Evolutionary conservation across 352 stramenopile genomes (phyloP), one percentile per base, ranked within the genome.

Genomic region (Globisporangium sylvaticum): DNA sequence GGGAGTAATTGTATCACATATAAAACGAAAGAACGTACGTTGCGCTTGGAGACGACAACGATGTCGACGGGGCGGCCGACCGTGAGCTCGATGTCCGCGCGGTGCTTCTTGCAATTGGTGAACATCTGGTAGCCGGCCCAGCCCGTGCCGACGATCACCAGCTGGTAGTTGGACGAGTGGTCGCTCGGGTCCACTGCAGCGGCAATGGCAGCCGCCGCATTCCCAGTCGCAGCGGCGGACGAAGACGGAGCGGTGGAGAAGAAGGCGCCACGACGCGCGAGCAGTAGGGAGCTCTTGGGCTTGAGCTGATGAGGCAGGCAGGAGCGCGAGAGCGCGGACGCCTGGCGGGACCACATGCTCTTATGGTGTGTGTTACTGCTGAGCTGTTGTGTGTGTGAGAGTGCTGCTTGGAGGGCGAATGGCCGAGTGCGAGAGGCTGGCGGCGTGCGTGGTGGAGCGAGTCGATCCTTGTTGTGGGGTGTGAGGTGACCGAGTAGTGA

Each of bases 71-170:
- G 72, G 27, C 78, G 81, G 9, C 79, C 81, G 8, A 92, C 72
- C 9, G 76, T 63, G 24, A 68, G 71, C 62, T 92, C 86, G 29
- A 94, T 92, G 53, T 92, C 83, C n/a, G 68, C 62, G 59, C 83
- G 81, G 70, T 92, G 74, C 65, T 91, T 91, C 69, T 86, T 86
- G 79, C 83, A 90, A 58, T 92, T 75, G 18, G 72, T 83, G 65
- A 90, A 87, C 68, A 94, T 76, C 60, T 90, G 70, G 69, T 94
- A 94, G 27, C 86, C 86, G 5, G 86, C 86, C 86, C 86, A 94
- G 25, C 86, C 86, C 2, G 86, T 90, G 69, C 86, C 86, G 4
- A 94, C 76, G 63, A 92, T 90, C 59, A 90, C 78, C 52, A 92
- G 72, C 70, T 91, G 78, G 71, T 88, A 91, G 70, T 91, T 89